These are phyloP conservation scores for Calonectria hawksworthii DNA, from an alignment of 2,329 filamentous ascomycete species.

Conservation along the genomic window DNA sequence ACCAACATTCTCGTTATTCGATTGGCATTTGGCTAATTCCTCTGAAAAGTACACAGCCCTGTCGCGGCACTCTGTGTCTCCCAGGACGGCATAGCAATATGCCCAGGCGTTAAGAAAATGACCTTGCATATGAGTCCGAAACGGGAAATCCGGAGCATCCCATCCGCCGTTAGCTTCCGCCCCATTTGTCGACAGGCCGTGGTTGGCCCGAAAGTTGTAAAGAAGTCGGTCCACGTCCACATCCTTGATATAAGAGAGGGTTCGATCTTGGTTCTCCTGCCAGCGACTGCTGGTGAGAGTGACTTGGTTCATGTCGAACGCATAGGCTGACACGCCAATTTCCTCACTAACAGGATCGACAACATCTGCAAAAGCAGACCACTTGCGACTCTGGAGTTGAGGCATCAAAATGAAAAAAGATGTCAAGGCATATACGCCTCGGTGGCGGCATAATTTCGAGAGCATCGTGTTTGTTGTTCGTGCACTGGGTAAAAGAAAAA, in stretches of 20 bases:
- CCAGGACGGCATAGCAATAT: conserved; percentile 60
- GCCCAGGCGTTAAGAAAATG: conserved; percentile 66
- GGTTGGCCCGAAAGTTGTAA: conserved; percentile 63
- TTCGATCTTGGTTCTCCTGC: conserved; percentile 55
- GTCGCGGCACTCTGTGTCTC: conserved; percentile 58
- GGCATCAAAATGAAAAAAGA: neutral
- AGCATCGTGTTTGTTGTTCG: neutral
- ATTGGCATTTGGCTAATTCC: conserved; percentile 65
- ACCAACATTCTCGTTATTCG: conserved; percentile 60
- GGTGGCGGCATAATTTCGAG: neutral
- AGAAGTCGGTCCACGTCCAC: conserved; percentile 61
- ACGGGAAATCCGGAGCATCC: conserved; percentile 68
- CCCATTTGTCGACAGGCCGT: conserved; percentile 61
- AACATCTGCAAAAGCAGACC: neutral
- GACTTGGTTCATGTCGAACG: conserved; percentile 29
- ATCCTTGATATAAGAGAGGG: conserved; percentile 60
- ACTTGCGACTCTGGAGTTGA: neutral
- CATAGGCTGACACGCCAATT: conserved; percentile 21
- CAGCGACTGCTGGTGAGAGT: conserved; percentile 47
- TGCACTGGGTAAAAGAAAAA: neutral
- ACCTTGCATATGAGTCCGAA: conserved; percentile 65
- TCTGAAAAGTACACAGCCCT: conserved; percentile 61
- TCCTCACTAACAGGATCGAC: conserved; percentile 7
- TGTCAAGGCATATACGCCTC: neutral
- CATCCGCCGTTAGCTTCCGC: conserved; percentile 63